phyloP scores from a whole-genome alignment of 192 early-diverging fungal species.

The Umbelopsis ramanniana region DNA sequence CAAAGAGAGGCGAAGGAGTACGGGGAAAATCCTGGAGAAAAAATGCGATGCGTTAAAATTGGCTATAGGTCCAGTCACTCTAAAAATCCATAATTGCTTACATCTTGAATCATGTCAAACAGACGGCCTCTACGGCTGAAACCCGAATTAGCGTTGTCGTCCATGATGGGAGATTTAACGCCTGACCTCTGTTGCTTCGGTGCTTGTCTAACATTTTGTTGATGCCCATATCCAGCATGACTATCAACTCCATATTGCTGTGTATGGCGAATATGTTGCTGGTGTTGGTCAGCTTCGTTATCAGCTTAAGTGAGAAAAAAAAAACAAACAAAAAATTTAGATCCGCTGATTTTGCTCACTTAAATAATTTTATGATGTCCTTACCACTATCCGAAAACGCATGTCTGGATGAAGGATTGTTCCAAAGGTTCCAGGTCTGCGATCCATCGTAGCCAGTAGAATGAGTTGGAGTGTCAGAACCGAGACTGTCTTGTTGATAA shows the following conservation, averaged over 20 bases:
- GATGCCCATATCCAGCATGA: conserved; percentile 24
- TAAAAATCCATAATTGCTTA: conserved; percentile 9
- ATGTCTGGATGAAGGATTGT: conserved; percentile 15
- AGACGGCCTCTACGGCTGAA: conserved; percentile 22
- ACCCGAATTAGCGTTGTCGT: not conserved
- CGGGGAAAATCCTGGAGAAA: conserved; percentile 56
- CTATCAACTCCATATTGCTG: conserved; percentile 19
- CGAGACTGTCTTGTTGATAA: conserved; percentile 13
- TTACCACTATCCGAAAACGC: conserved; percentile 8
- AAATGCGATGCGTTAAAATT: conserved; percentile 30
- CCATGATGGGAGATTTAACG: conserved; percentile 23
- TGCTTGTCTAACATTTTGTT: conserved; percentile 14
- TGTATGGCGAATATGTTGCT: conserved; percentile 14
- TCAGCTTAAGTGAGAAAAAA: not conserved
- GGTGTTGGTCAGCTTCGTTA: conserved; percentile 15
- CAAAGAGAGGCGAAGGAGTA: conserved; percentile 56
- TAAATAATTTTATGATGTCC: too few relatives aligned
- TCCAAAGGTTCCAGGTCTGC: conserved; percentile 30
- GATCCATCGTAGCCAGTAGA: conserved; percentile 5
- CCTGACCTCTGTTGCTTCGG: conserved; percentile 20
- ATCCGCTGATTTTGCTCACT: too few relatives aligned
- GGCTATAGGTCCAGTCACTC: not conserved
- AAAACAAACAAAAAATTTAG: not conserved
- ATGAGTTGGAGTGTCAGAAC: not conserved
- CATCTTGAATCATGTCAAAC: conserved; percentile 44